Percentiles rank a stretch among this genome's conserved stretches.
Conservation (phyloP, 2,329 filamentous ascomycete genomes). For the Graphium sp. region DNA sequence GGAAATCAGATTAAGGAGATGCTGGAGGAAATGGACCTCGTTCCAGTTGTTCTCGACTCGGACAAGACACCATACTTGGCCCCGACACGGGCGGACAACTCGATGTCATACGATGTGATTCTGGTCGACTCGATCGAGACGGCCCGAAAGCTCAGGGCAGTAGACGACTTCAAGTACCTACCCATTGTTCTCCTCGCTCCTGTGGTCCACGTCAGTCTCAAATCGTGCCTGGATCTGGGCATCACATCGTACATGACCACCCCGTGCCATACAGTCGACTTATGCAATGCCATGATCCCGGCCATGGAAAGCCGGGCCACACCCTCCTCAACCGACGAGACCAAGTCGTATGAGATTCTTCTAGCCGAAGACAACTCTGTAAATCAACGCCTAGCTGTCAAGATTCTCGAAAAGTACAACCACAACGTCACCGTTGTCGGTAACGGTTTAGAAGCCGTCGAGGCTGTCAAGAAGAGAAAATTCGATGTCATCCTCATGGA, state of each 20-base stretch:
- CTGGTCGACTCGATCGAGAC: slow-evolving; percentile 89
- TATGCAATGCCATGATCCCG: slow-evolving; percentile 91
- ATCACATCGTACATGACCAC: slow-evolving; percentile 99
- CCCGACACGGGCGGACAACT: slow-evolving; percentile 32
- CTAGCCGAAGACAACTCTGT: slow-evolving; percentile 95
- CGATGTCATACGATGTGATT: slow-evolving; percentile 79
- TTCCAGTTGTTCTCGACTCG: slow-evolving; percentile 73
- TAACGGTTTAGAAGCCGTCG: slow-evolving; percentile 84
- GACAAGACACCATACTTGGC: slow-evolving; percentile 45
- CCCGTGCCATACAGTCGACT: slow-evolving; percentile 81
- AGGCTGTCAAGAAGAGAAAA: slow-evolving; percentile 78
- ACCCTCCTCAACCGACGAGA: slow-evolving; percentile 81
- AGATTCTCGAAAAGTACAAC: slow-evolving; percentile 95
- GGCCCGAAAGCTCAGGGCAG: slow-evolving; percentile 66
- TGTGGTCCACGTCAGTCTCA: slow-evolving; percentile 77
- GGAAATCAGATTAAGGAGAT: slow-evolving; percentile 63
- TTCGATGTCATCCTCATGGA: slow-evolving; percentile 99
- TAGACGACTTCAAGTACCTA: slow-evolving; percentile 95
- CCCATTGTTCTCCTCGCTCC: slow-evolving; percentile 87
- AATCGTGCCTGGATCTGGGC: slow-evolving; percentile 83
- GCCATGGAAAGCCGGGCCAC: slow-evolving; percentile 87
- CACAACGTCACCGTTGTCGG: slow-evolving; percentile 84
- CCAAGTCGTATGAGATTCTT: slow-evolving; percentile 87
- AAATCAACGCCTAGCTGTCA: slow-evolving; percentile 89
- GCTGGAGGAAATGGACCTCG: slow-evolving; percentile 61